Evolutionary conservation across 768 basidiomycete species (phyloP).

Genomic region (Pisolithus sp.): DNA sequence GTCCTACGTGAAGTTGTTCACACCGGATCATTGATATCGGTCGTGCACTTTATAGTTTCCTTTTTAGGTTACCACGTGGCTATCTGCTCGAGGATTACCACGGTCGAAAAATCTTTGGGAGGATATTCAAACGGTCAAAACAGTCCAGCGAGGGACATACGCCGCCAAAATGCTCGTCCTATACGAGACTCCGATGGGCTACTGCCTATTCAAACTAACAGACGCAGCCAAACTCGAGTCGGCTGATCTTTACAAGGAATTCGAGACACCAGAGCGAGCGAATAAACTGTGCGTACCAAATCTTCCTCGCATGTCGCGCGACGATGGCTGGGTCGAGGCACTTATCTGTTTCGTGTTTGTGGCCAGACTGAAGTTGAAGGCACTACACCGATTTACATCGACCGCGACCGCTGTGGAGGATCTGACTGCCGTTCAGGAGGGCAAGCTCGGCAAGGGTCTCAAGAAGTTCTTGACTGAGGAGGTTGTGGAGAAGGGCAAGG

Average conservation of each 20-base stretch:
- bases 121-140: neutral
- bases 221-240: slow-evolving; percentile 83
- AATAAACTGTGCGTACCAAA: slow-evolving; percentile 72
- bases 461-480: slow-evolving; percentile 90
- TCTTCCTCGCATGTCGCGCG: slow-evolving; percentile 5
- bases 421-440: slow-evolving; percentile 84
- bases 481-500: slow-evolving; percentile 84
- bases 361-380: slow-evolving; percentile 83
- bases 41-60: slow-evolving; percentile 1
- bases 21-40: no score
- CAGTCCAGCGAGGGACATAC: slow-evolving; percentile 1
- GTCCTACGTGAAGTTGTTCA: no score
- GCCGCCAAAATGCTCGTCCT: slow-evolving; percentile 76
- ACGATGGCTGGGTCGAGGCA: slow-evolving; percentile 4
- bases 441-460: slow-evolving; percentile 87
- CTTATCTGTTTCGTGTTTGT: slow-evolving; percentile 1
- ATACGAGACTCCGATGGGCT: slow-evolving; percentile 94
- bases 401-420: slow-evolving; percentile 97
- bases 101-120: slow-evolving; percentile 26
- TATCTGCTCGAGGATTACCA: slow-evolving; percentile 16
- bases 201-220: slow-evolving; percentile 95
- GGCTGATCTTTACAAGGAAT: slow-evolving; percentile 86
- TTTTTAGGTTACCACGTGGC: slow-evolving; percentile 11
- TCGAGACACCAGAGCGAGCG: slow-evolving; percentile 87
- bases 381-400: slow-evolving; percentile 92